phyloP scores from a whole-genome alignment of 2,329 filamentous ascomycete species.

The Fusarium sp. region DNA sequence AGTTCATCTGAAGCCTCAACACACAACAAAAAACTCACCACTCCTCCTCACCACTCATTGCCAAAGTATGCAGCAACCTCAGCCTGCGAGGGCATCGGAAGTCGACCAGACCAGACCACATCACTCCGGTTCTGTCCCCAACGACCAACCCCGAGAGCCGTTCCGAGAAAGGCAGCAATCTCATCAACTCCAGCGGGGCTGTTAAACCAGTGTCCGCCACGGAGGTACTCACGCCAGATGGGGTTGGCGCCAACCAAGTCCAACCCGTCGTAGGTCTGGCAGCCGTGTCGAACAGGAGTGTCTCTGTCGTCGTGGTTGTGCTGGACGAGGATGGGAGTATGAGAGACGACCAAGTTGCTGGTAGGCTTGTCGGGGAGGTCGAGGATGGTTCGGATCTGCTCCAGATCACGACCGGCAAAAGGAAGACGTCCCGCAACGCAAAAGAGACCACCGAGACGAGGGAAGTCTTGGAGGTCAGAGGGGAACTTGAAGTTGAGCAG shows the following conservation, averaged over 20 bases:
- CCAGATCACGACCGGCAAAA: slow-evolving; percentile 47
- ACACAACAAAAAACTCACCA: background rate
- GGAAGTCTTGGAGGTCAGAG: background rate
- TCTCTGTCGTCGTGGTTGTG: slow-evolving; percentile 58
- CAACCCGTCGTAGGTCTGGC: slow-evolving; percentile 50
- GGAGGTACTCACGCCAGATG: slow-evolving; percentile 54
- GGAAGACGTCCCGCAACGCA: slow-evolving; percentile 52
- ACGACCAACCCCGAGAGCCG: background rate
- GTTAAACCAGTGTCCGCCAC: slow-evolving; percentile 59
- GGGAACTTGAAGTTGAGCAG: slow-evolving; percentile 51
- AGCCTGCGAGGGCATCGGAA: background rate
- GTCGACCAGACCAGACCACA: background rate
- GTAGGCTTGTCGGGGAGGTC: slow-evolving; percentile 38
- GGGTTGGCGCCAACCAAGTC: slow-evolving; percentile 52
- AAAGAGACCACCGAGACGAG: slow-evolving; percentile 48
- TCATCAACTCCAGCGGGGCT: slow-evolving; percentile 57
- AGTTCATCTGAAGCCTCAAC: background rate
- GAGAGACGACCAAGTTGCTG: slow-evolving; percentile 47
- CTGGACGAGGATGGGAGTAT: slow-evolving; percentile 58
- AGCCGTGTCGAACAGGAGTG: slow-evolving; percentile 52
- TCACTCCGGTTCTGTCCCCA: background rate
- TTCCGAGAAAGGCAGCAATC: slow-evolving; percentile 48
- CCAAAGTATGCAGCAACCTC: background rate
- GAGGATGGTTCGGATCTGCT: slow-evolving; percentile 48
- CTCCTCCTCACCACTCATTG: background rate